Percentiles rank a stretch among this genome's conserved stretches.
Evolutionary conservation across 345 rosid genomes (phyloP).

Genomic region (Ailanthus altissimus): DNA sequence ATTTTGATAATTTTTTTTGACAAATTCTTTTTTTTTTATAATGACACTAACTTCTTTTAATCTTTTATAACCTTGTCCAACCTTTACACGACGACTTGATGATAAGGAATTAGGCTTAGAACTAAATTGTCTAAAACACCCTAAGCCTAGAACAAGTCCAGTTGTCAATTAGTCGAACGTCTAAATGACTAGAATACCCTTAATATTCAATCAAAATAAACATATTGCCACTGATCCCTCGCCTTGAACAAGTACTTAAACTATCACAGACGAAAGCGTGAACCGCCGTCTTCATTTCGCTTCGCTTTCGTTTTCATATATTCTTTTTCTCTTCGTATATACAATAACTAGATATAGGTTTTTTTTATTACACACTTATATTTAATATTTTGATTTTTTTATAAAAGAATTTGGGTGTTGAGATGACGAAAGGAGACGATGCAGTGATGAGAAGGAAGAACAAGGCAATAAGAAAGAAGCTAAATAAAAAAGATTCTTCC

Average conservation of each 20-base stretch:
- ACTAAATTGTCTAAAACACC: not conserved
- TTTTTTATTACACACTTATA: not conserved
- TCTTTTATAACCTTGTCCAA: no score
- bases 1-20: no score
- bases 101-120: not conserved
- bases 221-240: not conserved
- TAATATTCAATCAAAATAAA: not conserved
- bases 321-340: not conserved
- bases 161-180: no score
- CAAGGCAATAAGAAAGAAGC: conserved; percentile 61
- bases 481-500: conserved; percentile 40
- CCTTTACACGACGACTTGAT: no score
- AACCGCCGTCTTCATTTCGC: conserved; percentile 8
- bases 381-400: not conserved
- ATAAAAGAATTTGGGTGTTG: not conserved
- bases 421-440: conserved; percentile 85
- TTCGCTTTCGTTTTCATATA: not conserved
- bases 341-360: not conserved
- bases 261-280: no score
- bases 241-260: not conserved
- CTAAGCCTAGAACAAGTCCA: not conserved
- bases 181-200: not conserved
- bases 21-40: no score
- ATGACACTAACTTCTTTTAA: no score
- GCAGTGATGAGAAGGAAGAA: conserved; percentile 60